These are phyloP conservation scores for Fallopia convolvulus DNA, from an alignment of 148 eudicot genomes.

Conservation along the genomic window DNA sequence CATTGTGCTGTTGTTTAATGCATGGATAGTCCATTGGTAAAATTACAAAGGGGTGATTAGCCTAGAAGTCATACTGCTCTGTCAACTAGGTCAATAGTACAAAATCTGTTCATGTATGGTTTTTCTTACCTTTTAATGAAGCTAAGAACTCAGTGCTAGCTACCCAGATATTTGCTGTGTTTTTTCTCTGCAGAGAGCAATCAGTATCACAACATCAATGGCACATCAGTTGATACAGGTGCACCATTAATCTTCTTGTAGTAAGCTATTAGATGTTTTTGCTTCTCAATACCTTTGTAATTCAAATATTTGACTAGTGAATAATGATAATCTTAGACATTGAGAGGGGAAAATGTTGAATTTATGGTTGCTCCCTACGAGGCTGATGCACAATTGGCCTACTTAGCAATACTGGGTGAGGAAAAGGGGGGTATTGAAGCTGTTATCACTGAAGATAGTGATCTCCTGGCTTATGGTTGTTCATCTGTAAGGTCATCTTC, in stretches of 20 bases:
- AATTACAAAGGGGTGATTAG: not conserved
- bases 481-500: constrained; percentile 59
- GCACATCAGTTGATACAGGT: constrained; percentile 80
- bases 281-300: not conserved
- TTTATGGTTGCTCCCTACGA: constrained; percentile 83
- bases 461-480: constrained; percentile 74
- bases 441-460: constrained; percentile 81
- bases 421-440: constrained; percentile 60
- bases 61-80: not conserved
- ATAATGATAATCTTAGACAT: constrained; percentile 27
- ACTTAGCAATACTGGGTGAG: constrained; percentile 45
- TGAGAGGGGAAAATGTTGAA: constrained; percentile 59
- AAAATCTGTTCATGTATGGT: not conserved
- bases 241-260: not conserved
- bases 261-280: constrained; percentile 1
- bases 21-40: not conserved
- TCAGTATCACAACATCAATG: constrained; percentile 65
- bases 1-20: not conserved
- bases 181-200: constrained; percentile 50
- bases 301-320: constrained; percentile 3
- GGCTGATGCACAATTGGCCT: constrained; percentile 90
- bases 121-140: not conserved
- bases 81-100: not conserved
- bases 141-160: not conserved
- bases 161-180: not conserved